Evolutionary conservation across 345 rosid species (phyloP), one percentile per base, ranked within the genome.

Genomic region (Populus nigra): DNA sequence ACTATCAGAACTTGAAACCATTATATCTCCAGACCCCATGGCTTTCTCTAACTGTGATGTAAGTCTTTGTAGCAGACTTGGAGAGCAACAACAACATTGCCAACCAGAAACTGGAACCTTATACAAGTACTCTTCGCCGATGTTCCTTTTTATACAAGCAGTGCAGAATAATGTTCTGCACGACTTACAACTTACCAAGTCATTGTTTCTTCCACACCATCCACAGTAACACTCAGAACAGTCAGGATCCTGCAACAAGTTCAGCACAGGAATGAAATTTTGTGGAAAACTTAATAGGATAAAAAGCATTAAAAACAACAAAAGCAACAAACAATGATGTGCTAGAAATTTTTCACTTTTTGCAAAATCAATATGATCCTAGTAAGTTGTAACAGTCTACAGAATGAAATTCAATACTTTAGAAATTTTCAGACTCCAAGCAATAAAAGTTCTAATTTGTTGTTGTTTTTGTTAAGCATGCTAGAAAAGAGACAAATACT

Each of bases 21-120:
- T 67, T 29, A 75, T 18, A 68, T 83, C 88, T 72, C 65, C 85
- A 75, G 84, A 85, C 41, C 78, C 88, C 84, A 90, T 68, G 68
- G 98, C 99, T 84, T 86, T 90, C 87, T 89, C 94, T 81, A 93
- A 73, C 73, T 92, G 92, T 74, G 78, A 78, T 12, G 89, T 90
- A 86, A 96, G 81, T 80, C 80, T 86, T 80, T 86, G 86, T 84
- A 96, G 74, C 76, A 89, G 88, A 81, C 83, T 91, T 35, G 99
- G 97, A 82, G 80, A 86, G 87, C 99, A 96, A 80, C 88, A 81
- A 76, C 94, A 94, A 82, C 99, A 94, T 76, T 87, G 85, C 99
- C 98, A 96, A 50, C 92, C 89, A 73, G 90, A 88, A 80, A 86
- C 83, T 81, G 83, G 92, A 73, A 79, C 87, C 87, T 86, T 87